Conservation (phyloP, 306 rosid genomes). For the Hippophae rhamnoides region DNA sequence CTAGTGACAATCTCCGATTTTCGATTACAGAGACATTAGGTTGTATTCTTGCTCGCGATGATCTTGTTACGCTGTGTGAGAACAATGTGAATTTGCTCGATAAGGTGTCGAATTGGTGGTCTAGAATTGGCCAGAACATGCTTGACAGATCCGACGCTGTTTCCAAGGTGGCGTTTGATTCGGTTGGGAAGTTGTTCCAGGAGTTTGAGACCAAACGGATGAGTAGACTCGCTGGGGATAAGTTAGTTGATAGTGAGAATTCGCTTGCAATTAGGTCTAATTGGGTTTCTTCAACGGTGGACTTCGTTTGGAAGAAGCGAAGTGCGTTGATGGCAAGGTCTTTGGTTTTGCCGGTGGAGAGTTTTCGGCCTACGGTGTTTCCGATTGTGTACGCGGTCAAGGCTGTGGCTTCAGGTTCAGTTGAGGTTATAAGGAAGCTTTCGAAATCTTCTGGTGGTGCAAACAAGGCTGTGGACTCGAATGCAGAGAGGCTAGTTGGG, state of each 20-base stretch:
- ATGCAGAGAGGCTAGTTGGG: slow-evolving; percentile 77
- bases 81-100: slow-evolving; percentile 75
- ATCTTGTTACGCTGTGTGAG: slow-evolving; percentile 86
- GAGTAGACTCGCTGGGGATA: slow-evolving; percentile 91
- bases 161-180: slow-evolving; percentile 87
- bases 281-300: slow-evolving; percentile 95
- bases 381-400: slow-evolving; percentile 83
- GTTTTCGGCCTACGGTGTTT: slow-evolving; percentile 73
- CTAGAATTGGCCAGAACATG: slow-evolving; percentile 74
- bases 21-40: slow-evolving; percentile 90
- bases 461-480: slow-evolving; percentile 37
- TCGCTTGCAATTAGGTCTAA: slow-evolving; percentile 87
- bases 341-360: slow-evolving; percentile 80
- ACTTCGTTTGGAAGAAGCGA: slow-evolving; percentile 92
- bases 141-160: slow-evolving; percentile 79
- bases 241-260: slow-evolving; percentile 86
- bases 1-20: slow-evolving; percentile 68
- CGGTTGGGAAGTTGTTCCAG: slow-evolving; percentile 83
- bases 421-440: slow-evolving; percentile 67
- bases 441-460: slow-evolving; percentile 50
- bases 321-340: slow-evolving; percentile 86
- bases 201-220: slow-evolving; percentile 84
- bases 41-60: slow-evolving; percentile 88
- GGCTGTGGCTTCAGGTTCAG: slow-evolving; percentile 81
- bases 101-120: slow-evolving; percentile 85